Percentiles rank a stretch among this genome's conserved stretches.
These are phyloP conservation scores for Leccinellum rugosiceps DNA, from an alignment of 768 basidiomycete genomes.

Conservation along the genomic window DNA sequence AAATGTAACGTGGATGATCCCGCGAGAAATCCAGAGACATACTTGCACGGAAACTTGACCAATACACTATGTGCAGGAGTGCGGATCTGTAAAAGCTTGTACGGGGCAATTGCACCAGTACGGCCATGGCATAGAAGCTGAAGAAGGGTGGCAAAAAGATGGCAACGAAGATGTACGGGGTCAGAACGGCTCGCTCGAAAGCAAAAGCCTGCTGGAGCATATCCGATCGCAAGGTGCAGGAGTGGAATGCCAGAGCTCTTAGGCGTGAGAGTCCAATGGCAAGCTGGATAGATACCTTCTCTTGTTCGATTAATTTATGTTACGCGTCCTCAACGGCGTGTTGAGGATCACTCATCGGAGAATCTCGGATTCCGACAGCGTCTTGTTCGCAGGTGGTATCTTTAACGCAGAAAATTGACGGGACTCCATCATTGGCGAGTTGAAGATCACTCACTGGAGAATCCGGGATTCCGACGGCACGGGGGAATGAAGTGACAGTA, in stretches of 20 bases:
- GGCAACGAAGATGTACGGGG: slow-evolving; percentile 29
- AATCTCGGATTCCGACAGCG: too few relatives aligned
- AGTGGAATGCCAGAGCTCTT: slow-evolving; percentile 1
- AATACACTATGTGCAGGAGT: slow-evolving; percentile 48
- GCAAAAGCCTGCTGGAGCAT: slow-evolving; percentile 10
- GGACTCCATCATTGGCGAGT: too few relatives aligned
- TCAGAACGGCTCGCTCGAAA: slow-evolving; percentile 14
- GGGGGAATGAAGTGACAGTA: too few relatives aligned
- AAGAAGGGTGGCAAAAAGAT: slow-evolving; percentile 41
- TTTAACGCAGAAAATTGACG: too few relatives aligned
- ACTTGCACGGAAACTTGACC: slow-evolving; percentile 40
- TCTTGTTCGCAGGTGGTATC: too few relatives aligned
- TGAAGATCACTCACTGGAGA: too few relatives aligned
- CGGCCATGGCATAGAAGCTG: slow-evolving; percentile 48
- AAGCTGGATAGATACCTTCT: too few relatives aligned
- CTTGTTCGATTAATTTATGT: too few relatives aligned
- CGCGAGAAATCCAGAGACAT: slow-evolving; percentile 24
- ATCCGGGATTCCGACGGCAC: too few relatives aligned
- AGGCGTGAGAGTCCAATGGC: neutral
- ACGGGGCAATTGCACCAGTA: slow-evolving; percentile 47
- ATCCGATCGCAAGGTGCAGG: slow-evolving; percentile 3
- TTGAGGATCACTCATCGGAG: too few relatives aligned
- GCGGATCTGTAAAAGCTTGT: slow-evolving; percentile 44
- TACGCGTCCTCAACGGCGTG: too few relatives aligned
- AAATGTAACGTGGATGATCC: slow-evolving; percentile 7